Conservation (phyloP, 2,329 filamentous ascomycete genomes). For the Orbilia ellipsospora region DNA sequence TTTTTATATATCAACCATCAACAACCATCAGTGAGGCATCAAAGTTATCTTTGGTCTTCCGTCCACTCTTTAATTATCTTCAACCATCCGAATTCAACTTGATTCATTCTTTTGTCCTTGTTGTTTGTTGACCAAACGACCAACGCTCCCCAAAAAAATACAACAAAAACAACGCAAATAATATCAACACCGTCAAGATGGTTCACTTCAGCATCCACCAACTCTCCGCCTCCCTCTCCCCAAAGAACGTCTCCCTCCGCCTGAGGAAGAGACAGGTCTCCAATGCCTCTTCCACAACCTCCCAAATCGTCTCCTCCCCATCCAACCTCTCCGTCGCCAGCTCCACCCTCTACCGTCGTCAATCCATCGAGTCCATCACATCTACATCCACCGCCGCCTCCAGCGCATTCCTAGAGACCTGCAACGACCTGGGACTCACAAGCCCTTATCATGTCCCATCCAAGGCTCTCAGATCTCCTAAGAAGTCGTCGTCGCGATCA, state of each 20-base stretch:
- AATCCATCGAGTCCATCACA: conserved; percentile 49
- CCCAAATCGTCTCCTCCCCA: conserved; percentile 43
- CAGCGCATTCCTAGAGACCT: conserved; percentile 43
- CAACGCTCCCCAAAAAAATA: conserved; percentile 33
- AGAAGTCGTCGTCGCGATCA: conserved; percentile 36
- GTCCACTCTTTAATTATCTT: conserved; percentile 40
- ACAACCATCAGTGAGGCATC: conserved; percentile 25
- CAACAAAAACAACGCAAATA: conserved; percentile 39
- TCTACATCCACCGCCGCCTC: conserved; percentile 52
- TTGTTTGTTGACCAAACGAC: conserved; percentile 51
- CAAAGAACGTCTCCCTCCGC: conserved; percentile 48
- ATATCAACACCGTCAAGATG: conserved; percentile 31
- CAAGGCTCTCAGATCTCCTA: conserved; percentile 20
- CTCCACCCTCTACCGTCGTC: conserved; percentile 51
- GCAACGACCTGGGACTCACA: conserved; percentile 53
- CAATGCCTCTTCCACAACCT: conserved; percentile 46
- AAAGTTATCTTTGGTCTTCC: conserved; percentile 42
- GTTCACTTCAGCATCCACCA: conserved; percentile 55
- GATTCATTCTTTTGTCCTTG: conserved; percentile 15
- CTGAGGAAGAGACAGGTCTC: conserved; percentile 52
- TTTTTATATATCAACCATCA: conserved; percentile 25
- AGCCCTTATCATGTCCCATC: conserved; percentile 48
- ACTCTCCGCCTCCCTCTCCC: conserved; percentile 48
- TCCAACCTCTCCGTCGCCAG: conserved; percentile 52
- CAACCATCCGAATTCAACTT: background rate